Conservation (phyloP, 768 basidiomycete genomes). For the Boletus sp. region DNA sequence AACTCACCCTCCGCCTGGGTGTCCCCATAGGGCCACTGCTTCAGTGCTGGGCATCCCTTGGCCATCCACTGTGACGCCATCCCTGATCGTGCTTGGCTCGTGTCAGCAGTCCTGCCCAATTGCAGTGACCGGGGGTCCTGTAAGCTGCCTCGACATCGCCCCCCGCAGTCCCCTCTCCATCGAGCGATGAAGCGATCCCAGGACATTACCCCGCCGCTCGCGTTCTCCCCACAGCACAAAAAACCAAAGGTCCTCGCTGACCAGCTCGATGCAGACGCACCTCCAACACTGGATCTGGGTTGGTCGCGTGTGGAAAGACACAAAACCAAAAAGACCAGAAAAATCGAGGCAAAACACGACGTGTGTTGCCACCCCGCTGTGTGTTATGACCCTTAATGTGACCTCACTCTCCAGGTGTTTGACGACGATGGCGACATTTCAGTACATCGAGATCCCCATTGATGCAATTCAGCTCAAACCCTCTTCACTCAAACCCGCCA, state of each 20-base stretch:
- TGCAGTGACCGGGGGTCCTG: constrained; percentile 1
- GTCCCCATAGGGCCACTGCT: too few species aligned
- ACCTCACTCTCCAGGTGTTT: constrained; percentile 9
- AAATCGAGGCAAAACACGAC: constrained; percentile 53
- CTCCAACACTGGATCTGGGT: constrained; percentile 38
- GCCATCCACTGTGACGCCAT: too few species aligned
- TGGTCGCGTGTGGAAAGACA: constrained; percentile 75
- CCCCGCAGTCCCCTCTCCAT: too few species aligned
- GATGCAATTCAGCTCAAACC: too few species aligned
- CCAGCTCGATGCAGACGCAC: neutral
- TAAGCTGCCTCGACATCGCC: neutral
- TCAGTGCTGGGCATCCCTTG: too few species aligned
- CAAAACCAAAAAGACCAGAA: constrained; percentile 67
- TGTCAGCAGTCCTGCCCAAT: neutral
- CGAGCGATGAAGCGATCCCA: constrained; percentile 33
- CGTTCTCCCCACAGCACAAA: constrained; percentile 31
- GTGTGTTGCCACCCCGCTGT: constrained; percentile 40
- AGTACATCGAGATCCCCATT: too few species aligned
- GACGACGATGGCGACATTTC: too few species aligned
- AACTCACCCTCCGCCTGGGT: too few species aligned
- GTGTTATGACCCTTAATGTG: neutral
- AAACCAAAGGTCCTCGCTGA: constrained; percentile 35
- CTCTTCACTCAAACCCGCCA: too few species aligned
- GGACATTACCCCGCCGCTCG: constrained; percentile 13
- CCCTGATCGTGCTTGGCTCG: too few species aligned